Evolutionary conservation across 2,329 filamentous ascomycete species (phyloP).

Genomic region (Pleomassaria siparia): DNA sequence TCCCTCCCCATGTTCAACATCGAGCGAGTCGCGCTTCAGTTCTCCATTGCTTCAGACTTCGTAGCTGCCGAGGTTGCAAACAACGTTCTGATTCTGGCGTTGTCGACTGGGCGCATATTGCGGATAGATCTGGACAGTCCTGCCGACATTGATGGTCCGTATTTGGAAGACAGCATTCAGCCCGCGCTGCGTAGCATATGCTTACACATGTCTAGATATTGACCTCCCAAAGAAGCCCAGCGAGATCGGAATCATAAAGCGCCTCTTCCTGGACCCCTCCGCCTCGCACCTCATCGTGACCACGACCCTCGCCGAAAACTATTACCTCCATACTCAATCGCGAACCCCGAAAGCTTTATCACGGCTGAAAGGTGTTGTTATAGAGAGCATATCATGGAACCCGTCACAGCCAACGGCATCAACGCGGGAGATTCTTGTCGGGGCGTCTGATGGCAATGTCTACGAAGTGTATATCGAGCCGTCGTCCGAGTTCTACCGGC

Average conservation of each 20-base stretch:
- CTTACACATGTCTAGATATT: constrained; percentile 66
- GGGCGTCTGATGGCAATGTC: constrained; percentile 88
- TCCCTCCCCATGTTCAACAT: constrained; percentile 90
- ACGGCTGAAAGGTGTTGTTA: constrained; percentile 79
- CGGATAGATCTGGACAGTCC: constrained; percentile 92
- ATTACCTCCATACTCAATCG: constrained; percentile 95
- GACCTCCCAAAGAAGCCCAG: constrained; percentile 92
- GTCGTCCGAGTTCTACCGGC: constrained; percentile 89
- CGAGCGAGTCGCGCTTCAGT: constrained; percentile 88
- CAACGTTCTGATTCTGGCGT: constrained; percentile 89
- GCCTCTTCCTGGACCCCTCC: constrained; percentile 96
- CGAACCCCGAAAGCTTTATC: constrained; percentile 81
- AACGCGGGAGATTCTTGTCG: constrained; percentile 89
- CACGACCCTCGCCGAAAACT: constrained; percentile 91
- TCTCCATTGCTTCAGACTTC: constrained; percentile 92
- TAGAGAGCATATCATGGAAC: constrained; percentile 94
- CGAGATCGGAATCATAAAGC: constrained; percentile 87
- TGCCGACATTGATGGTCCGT: constrained; percentile 78
- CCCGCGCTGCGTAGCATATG: neutral
- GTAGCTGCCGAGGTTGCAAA: constrained; percentile 96
- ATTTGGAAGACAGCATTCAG: neutral
- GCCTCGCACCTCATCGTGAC: constrained; percentile 92
- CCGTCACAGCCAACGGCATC: constrained; percentile 89
- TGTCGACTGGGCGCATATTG: constrained; percentile 89
- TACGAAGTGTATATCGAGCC: constrained; percentile 96